Evolutionary conservation across 1,139 yeast species (phyloP), one percentile per base, ranked within the genome.

Genomic region (Blastobotrys apis): DNA sequence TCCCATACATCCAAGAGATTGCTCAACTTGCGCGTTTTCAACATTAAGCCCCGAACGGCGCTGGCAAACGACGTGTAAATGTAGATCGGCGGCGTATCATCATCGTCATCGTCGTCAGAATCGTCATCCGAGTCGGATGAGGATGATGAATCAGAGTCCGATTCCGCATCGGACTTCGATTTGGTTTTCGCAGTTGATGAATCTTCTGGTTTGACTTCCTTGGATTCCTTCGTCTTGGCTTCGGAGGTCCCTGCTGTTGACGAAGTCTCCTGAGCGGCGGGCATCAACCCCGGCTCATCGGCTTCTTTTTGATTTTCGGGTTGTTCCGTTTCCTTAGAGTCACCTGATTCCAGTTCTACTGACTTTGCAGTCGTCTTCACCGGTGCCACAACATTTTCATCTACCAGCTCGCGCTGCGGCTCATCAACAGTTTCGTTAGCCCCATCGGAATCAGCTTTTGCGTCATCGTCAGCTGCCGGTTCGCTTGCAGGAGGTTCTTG

Each of bases 51-150:
- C 73, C 82, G 83, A 1, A 94, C 95, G 36, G 80, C 80, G 26
- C 95, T 94, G 0, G 96, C 94, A 45, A 88, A 71, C 0, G 97
- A 90, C 0, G 97, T 86, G 68, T 74, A 88, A 26, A 90, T 64
- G 61, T 80, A 85, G 25, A 86, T 50, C 4, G 43, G 37, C 3
- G 44, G 45, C 13, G 34, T 20, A 5, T 41, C 48, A 20, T 43
- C 46, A 8, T 47, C 45, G 13, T 36, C 30, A 3, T 37, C 40
- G 22, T 33, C 43, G 8, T 42, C 37, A 3, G 34, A 43, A 10
- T 26, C 12, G 19, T 45, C 47, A 4, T 32, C 39, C 10, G 35
- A 27, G 6, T 39, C 38, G 5, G n/a, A n/a, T n/a, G n/a, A n/a
- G n/a, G n/a, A n/a, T n/a, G n/a, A n/a, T n/a, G n/a, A 34, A 8